A percentile compares a stretch with the other conserved stretches of the same genome.
These are phyloP conservation scores for Pseudohalonectria lignicola DNA, from an alignment of 2,329 filamentous ascomycete species.

Conservation along the genomic window DNA sequence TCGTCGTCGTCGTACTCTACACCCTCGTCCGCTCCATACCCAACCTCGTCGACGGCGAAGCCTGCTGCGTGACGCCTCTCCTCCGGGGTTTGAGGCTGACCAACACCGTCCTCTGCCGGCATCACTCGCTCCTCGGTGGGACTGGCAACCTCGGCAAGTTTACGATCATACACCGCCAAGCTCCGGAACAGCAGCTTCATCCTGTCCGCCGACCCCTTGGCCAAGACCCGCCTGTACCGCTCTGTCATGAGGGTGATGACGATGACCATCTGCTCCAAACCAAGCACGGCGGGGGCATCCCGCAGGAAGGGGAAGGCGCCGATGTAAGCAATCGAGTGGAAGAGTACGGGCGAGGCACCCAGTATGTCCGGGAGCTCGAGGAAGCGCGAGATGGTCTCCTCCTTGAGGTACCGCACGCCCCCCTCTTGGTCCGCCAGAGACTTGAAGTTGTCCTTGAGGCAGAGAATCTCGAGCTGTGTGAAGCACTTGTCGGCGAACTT, in stretches of 20 bases:
- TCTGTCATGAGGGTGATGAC: conserved; percentile 64
- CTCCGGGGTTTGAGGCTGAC: conserved; percentile 1
- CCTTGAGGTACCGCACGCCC: conserved; percentile 54
- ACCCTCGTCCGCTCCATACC: conserved; percentile 27
- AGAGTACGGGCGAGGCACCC: conserved; percentile 55
- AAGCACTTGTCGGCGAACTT: conserved; percentile 62
- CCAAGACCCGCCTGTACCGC: conserved; percentile 53
- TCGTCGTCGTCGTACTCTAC: conserved; percentile 14
- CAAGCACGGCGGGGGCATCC: conserved; percentile 59
- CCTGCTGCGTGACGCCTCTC: conserved; percentile 19
- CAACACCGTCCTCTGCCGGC: too few species aligned
- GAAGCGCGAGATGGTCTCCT: conserved; percentile 59
- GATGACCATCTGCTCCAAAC: conserved; percentile 60
- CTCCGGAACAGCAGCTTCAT: conserved; percentile 59
- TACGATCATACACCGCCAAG: conserved; percentile 59
- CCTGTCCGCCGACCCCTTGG: conserved; percentile 44
- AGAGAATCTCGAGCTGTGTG: conserved; percentile 61
- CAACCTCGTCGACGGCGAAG: conserved; percentile 34
- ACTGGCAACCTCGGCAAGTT: conserved; percentile 24
- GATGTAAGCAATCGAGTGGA: conserved; percentile 60
- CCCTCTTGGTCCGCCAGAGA: conserved; percentile 55
- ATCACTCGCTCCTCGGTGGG: not conserved
- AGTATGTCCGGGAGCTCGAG: conserved; percentile 64
- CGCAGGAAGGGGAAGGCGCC: conserved; percentile 64
- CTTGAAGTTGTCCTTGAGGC: conserved; percentile 62